Base-by-base conservation (phyloP, 1,139 yeast genomes). In the Geotrichum aggregatum region DNA sequence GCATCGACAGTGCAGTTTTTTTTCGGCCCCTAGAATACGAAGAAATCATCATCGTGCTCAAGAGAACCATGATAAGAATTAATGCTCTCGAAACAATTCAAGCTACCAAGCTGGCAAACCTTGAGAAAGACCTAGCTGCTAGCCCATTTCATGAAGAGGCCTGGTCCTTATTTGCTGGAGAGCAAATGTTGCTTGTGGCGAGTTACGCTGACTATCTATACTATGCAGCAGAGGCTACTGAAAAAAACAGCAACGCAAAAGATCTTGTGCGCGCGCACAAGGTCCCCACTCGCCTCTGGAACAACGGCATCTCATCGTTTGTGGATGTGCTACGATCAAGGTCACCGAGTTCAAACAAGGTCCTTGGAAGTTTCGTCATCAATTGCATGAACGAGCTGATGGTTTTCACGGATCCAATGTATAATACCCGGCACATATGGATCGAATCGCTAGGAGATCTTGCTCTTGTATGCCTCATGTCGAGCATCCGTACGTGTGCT, bases 371-470 rank as follows among this genome's bases (percentile, higher is more conserved):
- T 35, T 67, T 67, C 50, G 58, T 66, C 4, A 58, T 58, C 18
- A 61, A 59, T 51, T 61, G 67, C 41, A 65, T 65, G 55, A 54
- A 55, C 14, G 47, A 65, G 31, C 54, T 67, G 41, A 54, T 66
- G 28, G 60, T 68, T 56, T 55, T 66, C 35, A 63, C 61, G 1
- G 70, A 66, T 44, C 62, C 63, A n/a, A 66, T 64, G 10, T 64
- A 64, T 45, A 66, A 60, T 18, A 57, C 66, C 5, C 52, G 64
- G 10, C 63, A 60, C 39, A 63, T 65, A 52, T 67, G 70, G 70
- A 58, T 65, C 35, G 71, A 67, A 52, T 66, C 64, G 3, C 50
- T 67, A 28, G 71, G 71, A 3, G 71, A 67, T 44, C 52, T 67
- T 31, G 63, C 71, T 3, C 54, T 66, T 18, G 64, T 66, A 31